Evolutionary conservation across 768 basidiomycete species (phyloP).

Genomic region (Mycena olivaceomarginata): DNA sequence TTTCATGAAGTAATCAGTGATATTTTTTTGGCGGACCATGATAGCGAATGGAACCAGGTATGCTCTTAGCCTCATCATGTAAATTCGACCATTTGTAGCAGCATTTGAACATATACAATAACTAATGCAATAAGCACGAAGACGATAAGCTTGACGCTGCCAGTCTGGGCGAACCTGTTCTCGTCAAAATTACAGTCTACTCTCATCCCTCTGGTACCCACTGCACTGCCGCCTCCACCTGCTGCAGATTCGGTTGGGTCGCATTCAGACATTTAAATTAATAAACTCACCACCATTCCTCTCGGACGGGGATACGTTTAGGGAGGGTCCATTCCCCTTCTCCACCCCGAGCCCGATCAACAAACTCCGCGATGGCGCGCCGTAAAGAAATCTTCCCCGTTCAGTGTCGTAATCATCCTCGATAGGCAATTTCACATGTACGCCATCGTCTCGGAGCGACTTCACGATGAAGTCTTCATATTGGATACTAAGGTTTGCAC

Average conservation of each 20-base stretch:
- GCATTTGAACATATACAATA: slow-evolving; percentile 2
- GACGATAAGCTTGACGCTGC: slow-evolving; percentile 17
- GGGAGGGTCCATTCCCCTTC: slow-evolving; percentile 19
- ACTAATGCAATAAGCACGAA: slow-evolving; percentile 17
- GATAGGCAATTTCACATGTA: slow-evolving; percentile 13
- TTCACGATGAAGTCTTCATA: background rate
- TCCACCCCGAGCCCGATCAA: slow-evolving; percentile 8
- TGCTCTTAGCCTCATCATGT: background rate
- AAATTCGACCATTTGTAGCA: slow-evolving; percentile 1
- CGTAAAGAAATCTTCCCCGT: slow-evolving; percentile 1
- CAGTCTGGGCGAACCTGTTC: slow-evolving; percentile 1
- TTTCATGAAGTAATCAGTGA: background rate
- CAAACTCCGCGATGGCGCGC: slow-evolving; percentile 13
- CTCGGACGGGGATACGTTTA: background rate
- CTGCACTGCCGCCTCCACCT: slow-evolving; percentile 22
- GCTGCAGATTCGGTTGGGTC: slow-evolving; percentile 13
- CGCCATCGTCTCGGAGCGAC: background rate
- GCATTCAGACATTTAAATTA: slow-evolving; percentile 15
- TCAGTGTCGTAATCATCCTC: slow-evolving; percentile 7
- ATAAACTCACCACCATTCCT: slow-evolving; percentile 22
- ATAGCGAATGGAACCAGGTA: slow-evolving; percentile 7
- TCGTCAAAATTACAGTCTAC: background rate
- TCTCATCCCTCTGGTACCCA: slow-evolving; percentile 16
- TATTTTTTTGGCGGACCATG: background rate
- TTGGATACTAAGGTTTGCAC: slow-evolving; percentile 1